Base-by-base conservation (phyloP, 1,284 basidiomycete species). In the Inonotus hispidus region DNA sequence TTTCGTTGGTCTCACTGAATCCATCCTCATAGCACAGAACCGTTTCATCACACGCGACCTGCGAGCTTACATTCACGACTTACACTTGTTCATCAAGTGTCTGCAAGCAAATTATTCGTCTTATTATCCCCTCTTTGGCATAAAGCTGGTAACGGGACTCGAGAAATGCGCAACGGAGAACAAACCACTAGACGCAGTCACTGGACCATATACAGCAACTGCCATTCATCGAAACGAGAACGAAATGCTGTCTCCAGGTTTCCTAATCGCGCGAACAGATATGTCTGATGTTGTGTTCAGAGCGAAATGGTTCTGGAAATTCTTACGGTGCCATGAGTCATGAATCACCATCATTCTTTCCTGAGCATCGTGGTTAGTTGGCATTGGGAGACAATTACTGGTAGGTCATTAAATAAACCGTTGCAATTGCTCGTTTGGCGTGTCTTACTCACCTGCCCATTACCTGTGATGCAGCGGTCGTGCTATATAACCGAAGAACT, bases 151-250 rank as follows among this genome's bases (percentile, higher is more conserved):
- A 23, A 27, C 10, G 3, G 13, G 41, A 43, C 41, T 25, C 19
- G 32, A 29, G 21, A 23, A 1, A 35, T 43, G 25, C 56, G 47
- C 56, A 46, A 57, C 41, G 14, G 56, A 57, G 27, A 46, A 57
- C 27, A 38, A 21, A 43, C 56, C 56, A 47, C 56, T 57, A 21
- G 41, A 29, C 21, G 43, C 56, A 32, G 46, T 57, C 25, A 47
- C 46, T 32, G 41, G 56, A 47, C 56, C 56, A n/a, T 57, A 57
- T n/a, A 57, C 35, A 29, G 56, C 56, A 13, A 47, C 29, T 8
- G 56, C 56, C 6, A 41, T 25, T 19, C 43, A 32, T 46, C 16
- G 27, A 29, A 57, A 46, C 1, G 50, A 52, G 50, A 52, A 52
- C n/a, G 25, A 32, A 10, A 49, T 49, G 7, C 11, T 52, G 25